Conservation (phyloP, 192 early-diverging fungal genomes). For the Geosiphon pyriformis region DNA sequence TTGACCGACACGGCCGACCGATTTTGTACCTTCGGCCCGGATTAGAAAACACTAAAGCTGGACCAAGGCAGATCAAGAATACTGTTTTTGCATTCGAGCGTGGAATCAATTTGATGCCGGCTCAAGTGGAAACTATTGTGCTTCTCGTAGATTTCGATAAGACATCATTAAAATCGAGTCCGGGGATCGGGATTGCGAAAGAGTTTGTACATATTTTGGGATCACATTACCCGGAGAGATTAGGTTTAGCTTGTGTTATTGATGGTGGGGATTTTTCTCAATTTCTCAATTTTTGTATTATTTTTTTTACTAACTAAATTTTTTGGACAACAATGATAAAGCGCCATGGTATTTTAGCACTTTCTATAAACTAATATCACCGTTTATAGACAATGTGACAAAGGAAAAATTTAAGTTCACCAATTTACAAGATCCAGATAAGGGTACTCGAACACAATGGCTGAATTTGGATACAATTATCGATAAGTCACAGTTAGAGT, state of each 20-base stretch:
- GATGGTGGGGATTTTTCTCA: conserved; percentile 40
- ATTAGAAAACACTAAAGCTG: conserved; percentile 74
- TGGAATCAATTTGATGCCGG: conserved; percentile 68
- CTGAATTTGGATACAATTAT: conserved; percentile 49
- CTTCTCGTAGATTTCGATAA: conserved; percentile 81
- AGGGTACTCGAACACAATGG: conserved; percentile 29
- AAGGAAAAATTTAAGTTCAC: conserved; percentile 82
- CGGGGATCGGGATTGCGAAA: conserved; percentile 65
- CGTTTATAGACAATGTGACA: conserved; percentile 91
- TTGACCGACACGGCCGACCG: conserved; percentile 70
- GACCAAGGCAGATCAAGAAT: conserved; percentile 68
- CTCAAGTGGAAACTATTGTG: conserved; percentile 67
- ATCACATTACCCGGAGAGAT: conserved; percentile 87
- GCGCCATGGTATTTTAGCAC: conserved; percentile 83
- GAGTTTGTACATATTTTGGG: conserved; percentile 77
- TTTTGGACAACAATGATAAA: conserved; percentile 18
- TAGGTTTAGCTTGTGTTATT: conserved; percentile 64
- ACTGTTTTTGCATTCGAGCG: conserved; percentile 79
- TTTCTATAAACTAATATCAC: conserved; percentile 77
- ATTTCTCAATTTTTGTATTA: background rate
- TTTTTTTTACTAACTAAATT: conserved; percentile 1
- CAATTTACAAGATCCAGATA: conserved; percentile 46
- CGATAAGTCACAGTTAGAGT: conserved; percentile 53
- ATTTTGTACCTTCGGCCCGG: conserved; percentile 73
- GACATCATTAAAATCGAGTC: conserved; percentile 58